phyloP scores from a whole-genome alignment of 2,329 filamentous ascomycete genomes.

The Diplocarpon mali region DNA sequence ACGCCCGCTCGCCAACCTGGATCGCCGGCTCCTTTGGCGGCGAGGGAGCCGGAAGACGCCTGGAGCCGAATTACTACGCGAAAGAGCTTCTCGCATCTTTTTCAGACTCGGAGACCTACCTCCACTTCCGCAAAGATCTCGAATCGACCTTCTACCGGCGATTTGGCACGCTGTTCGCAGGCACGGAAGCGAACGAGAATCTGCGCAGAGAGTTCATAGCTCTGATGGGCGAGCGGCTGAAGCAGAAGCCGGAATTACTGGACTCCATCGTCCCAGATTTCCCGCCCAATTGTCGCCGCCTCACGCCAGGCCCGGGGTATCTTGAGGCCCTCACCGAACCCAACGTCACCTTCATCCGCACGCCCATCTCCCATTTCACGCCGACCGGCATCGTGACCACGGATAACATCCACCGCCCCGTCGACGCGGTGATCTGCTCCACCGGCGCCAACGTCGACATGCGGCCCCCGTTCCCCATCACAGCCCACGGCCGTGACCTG shows the following conservation, averaged over 20 bases:
- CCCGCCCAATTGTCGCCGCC: constrained; percentile 33
- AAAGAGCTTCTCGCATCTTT: constrained; percentile 45
- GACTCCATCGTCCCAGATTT: constrained; percentile 30
- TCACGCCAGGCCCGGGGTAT: constrained; percentile 44
- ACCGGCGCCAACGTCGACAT: constrained; percentile 54
- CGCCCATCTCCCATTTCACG: constrained; percentile 46
- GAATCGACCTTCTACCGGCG: constrained; percentile 52
- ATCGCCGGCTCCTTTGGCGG: constrained; percentile 34
- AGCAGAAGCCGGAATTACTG: constrained; percentile 30
- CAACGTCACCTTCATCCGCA: constrained; percentile 51
- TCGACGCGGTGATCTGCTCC: constrained; percentile 56
- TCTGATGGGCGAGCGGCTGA: constrained; percentile 32
- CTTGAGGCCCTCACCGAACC: constrained; percentile 50
- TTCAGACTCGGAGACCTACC: constrained; percentile 45
- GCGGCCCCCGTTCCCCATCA: constrained; percentile 49
- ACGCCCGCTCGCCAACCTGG: constrained; percentile 48
- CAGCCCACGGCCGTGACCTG: constrained; percentile 42
- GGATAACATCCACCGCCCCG: constrained; percentile 44
- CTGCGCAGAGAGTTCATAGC: constrained; percentile 27
- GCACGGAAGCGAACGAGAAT: constrained; percentile 28
- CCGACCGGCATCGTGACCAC: constrained; percentile 46
- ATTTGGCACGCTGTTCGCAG: constrained; percentile 35
- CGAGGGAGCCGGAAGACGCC: constrained; percentile 15
- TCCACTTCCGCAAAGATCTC: constrained; percentile 44
- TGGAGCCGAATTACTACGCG: constrained; percentile 42